A percentile compares a stretch with the other conserved stretches of the same genome.
Conservation (phyloP, 352 stramenopile genomes). For the Phytophthora sojae region DNA sequence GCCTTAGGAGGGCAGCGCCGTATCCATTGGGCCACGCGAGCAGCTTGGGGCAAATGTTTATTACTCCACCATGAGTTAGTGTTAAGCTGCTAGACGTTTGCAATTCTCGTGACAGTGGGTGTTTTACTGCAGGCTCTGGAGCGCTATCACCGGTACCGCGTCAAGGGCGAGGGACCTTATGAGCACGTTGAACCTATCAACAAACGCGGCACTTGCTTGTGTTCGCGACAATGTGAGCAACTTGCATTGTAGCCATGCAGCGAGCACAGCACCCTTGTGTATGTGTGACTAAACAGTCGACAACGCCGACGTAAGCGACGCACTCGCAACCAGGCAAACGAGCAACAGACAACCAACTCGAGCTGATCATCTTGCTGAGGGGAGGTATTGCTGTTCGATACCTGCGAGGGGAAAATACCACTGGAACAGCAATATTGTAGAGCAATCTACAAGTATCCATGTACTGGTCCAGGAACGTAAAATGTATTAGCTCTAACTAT, state of each 20-base stretch:
- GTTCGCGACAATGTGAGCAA: no score
- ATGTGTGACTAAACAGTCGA: background rate
- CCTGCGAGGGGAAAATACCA: background rate
- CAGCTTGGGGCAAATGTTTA: no score
- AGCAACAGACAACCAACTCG: background rate
- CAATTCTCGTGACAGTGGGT: background rate
- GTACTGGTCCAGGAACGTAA: no score
- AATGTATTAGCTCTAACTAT: no score
- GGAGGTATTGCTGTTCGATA: no score
- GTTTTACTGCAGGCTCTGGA: background rate
- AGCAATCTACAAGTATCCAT: background rate
- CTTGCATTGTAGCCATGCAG: no score
- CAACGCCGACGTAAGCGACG: background rate
- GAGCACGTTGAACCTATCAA: no score
- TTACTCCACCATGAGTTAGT: no score
- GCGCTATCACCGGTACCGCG: background rate
- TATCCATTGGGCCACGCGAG: conserved; percentile 1
- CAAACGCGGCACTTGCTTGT: no score
- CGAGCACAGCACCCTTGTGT: no score
- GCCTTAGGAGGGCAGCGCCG: conserved; percentile 1
- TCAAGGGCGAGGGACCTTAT: no score
- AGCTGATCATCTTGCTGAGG: background rate
- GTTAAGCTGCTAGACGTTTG: background rate
- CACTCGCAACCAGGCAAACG: background rate
- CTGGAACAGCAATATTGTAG: background rate